Evolutionary conservation across 352 stramenopile genomes (phyloP).

Genomic region (Lagenidium sp.): DNA sequence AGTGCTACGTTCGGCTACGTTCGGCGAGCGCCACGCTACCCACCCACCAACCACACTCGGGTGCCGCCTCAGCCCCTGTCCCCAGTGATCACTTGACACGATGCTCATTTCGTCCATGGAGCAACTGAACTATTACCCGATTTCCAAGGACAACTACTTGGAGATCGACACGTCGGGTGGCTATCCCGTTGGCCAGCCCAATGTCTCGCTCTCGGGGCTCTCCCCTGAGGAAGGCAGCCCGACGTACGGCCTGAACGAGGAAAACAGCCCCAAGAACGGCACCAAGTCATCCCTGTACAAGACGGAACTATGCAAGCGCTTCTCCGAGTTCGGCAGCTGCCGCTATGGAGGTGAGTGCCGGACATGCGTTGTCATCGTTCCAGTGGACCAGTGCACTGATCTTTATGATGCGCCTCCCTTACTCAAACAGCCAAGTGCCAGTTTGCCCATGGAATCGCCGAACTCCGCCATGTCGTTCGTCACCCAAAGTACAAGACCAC

Average conservation of each 20-base stretch:
- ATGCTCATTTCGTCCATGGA: constrained; percentile 82
- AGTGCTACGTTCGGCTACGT: background rate
- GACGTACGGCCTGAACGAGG: constrained; percentile 69
- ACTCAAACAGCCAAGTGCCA: constrained; percentile 67
- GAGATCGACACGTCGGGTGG: constrained; percentile 46
- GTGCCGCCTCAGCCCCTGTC: background rate
- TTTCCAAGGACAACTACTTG: constrained; percentile 64
- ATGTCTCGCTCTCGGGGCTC: constrained; percentile 9
- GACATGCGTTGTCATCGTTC: background rate
- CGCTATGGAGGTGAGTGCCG: constrained; percentile 58
- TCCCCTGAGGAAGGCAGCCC: constrained; percentile 12
- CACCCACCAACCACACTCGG: constrained; percentile 1
- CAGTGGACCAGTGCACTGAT: no score
- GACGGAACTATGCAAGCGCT: constrained; percentile 84
- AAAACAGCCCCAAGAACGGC: constrained; percentile 78
- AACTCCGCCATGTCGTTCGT: constrained; percentile 77
- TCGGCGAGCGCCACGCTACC: no score
- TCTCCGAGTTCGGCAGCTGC: constrained; percentile 81
- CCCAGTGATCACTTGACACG: constrained; percentile 2
- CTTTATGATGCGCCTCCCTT: no score
- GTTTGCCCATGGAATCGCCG: constrained; percentile 73
- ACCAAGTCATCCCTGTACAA: constrained; percentile 85
- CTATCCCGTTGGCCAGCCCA: background rate
- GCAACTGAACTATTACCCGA: constrained; percentile 77
- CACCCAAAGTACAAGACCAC: constrained; percentile 90